Conservation (phyloP, 768 basidiomycete species). For the Glaciozyma martinii region DNA sequence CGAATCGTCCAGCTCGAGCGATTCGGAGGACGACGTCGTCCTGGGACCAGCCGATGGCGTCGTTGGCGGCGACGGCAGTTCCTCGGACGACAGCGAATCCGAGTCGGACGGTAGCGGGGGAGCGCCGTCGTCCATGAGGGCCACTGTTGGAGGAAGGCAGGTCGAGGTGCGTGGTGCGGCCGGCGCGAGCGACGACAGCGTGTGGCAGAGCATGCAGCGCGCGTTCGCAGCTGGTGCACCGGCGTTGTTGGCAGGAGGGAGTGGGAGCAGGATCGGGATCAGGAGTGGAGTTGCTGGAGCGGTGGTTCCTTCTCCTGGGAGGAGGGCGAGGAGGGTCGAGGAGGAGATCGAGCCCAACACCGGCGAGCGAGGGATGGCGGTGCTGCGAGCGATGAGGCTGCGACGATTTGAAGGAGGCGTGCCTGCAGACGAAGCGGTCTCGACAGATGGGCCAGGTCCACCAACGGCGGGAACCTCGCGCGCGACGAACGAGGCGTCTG, state of each 20-base stretch:
- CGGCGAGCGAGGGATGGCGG: background rate
- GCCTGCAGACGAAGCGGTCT: background rate
- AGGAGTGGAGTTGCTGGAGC: background rate
- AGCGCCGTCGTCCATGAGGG: background rate
- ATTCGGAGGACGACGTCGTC: background rate
- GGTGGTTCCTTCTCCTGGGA: too few relatives aligned
- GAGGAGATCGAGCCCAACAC: background rate
- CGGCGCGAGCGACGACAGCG: background rate
- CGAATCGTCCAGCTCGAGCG: background rate
- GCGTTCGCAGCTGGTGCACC: background rate
- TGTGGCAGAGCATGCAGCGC: background rate
- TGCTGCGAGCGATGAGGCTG: background rate
- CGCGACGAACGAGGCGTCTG: background rate
- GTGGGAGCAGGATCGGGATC: background rate
- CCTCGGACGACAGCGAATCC: background rate
- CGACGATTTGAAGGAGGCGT: background rate
- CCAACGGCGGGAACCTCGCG: background rate
- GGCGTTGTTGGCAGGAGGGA: background rate
- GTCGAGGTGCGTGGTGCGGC: background rate
- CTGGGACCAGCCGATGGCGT: background rate
- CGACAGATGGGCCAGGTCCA: background rate
- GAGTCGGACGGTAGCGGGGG: background rate
- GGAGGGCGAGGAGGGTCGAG: background rate
- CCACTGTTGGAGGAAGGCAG: background rate
- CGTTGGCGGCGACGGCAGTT: background rate